Conservation (phyloP, 164 flowering plant species). For the Aristolochia fimbriata region DNA sequence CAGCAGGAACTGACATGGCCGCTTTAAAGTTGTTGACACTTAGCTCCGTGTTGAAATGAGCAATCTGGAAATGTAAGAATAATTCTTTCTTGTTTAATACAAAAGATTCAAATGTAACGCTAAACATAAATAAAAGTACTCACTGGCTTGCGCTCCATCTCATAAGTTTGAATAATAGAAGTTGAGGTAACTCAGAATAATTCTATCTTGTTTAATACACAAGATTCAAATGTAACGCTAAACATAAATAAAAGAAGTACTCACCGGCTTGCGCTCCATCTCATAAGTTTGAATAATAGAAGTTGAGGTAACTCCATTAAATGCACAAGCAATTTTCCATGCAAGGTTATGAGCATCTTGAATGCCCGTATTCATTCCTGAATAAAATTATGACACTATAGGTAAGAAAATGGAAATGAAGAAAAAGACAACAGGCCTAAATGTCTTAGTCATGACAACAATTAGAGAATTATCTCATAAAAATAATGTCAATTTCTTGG, state of each 20-base stretch:
- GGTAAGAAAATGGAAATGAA: too few species aligned
- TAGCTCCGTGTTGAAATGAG: constrained; percentile 67
- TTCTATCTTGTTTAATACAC: neutral
- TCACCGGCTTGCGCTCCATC: constrained; percentile 80
- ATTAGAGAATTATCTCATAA: too few species aligned
- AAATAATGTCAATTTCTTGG: too few species aligned
- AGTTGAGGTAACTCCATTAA: constrained; percentile 53
- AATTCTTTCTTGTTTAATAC: neutral
- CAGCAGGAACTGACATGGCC: constrained; percentile 92
- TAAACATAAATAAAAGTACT: constrained; percentile 5
- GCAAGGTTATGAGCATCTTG: constrained; percentile 99
- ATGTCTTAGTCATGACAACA: too few species aligned
- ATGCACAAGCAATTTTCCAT: constrained; percentile 79
- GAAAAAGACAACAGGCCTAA: too few species aligned
- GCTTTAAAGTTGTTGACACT: constrained; percentile 87
- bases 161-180: constrained; percentile 67
- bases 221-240: constrained; percentile 1
- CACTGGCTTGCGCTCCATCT: constrained; percentile 85
- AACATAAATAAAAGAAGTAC: constrained; percentile 3
- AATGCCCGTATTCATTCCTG: constrained; percentile 98
- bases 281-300: constrained; percentile 73
- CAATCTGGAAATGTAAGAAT: constrained; percentile 37
- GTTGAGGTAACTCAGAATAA: too few species aligned
- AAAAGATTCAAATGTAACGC: neutral
- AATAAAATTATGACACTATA: neutral